Percentiles rank a stretch among this genome's conserved stretches.
phyloP scores from a whole-genome alignment of 805 yeast species.

The Clavispora asparagi region DNA sequence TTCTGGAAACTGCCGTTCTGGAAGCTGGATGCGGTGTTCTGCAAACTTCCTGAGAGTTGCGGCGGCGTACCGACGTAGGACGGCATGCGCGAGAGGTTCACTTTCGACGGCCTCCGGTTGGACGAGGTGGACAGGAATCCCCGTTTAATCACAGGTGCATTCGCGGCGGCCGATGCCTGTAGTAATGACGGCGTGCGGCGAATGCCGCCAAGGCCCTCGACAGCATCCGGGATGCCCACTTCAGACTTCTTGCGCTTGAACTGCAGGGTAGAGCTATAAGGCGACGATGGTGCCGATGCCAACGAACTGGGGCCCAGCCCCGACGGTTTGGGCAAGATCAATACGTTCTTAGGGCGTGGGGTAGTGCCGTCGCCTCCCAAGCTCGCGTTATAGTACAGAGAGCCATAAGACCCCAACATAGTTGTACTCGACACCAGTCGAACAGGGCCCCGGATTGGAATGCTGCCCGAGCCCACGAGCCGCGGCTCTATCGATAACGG shows the following conservation, averaged over 20 bases:
- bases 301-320: conserved; percentile 3
- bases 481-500: not conserved
- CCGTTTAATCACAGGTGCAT: conserved; percentile 5
- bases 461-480: conserved; percentile 2
- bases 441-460: conserved; percentile 7
- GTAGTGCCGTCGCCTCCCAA: conserved; percentile 7
- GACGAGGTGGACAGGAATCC: conserved; percentile 15
- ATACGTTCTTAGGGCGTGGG: conserved; percentile 31
- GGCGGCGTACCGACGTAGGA: conserved; percentile 3
- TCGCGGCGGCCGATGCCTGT: conserved; percentile 10
- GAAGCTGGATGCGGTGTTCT: conserved; percentile 15
- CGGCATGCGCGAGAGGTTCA: conserved; percentile 8
- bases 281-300: conserved; percentile 12
- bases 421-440: conserved; percentile 3
- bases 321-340: conserved; percentile 37
- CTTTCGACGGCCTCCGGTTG: conserved; percentile 14
- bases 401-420: conserved; percentile 1
- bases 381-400: conserved; percentile 4
- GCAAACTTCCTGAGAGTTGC: not conserved
- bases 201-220: conserved; percentile 14
- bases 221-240: conserved; percentile 19
- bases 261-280: conserved; percentile 20
- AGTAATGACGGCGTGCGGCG: conserved; percentile 15
- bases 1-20: not conserved
- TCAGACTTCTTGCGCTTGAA: conserved; percentile 42